A percentile compares a stretch with the other conserved stretches of the same genome.
Conservation (phyloP, 345 rosid species). For the Erodium maritimum region DNA sequence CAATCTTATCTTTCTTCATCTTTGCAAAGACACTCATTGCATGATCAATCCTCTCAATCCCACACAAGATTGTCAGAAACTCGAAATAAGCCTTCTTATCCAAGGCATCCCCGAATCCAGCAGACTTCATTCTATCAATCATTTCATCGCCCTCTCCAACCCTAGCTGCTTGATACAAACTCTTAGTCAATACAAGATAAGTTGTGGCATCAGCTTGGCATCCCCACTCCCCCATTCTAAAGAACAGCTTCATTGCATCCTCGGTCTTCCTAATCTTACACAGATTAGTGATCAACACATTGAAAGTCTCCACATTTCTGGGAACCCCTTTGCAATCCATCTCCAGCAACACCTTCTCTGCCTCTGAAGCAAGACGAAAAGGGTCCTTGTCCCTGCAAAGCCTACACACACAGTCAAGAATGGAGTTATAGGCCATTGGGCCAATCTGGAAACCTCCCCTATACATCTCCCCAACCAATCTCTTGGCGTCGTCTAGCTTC, state of each 20-base stretch:
- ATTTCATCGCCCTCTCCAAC: slow-evolving; percentile 86
- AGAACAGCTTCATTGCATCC: slow-evolving; percentile 67
- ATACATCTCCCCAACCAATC: slow-evolving; percentile 83
- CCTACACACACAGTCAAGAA: slow-evolving; percentile 81
- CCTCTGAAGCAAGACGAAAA: slow-evolving; percentile 48
- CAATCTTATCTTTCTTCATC: slow-evolving; percentile 68
- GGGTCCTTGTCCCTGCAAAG: slow-evolving; percentile 83
- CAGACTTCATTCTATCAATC: slow-evolving; percentile 84
- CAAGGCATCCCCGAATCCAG: slow-evolving; percentile 43
- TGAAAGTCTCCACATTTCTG: slow-evolving; percentile 71
- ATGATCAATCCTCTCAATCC: slow-evolving; percentile 94
- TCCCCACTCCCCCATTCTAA: slow-evolving; percentile 78
- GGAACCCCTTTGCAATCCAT: slow-evolving; percentile 89
- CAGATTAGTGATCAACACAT: slow-evolving; percentile 57
- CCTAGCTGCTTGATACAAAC: slow-evolving; percentile 85
- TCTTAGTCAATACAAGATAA: slow-evolving; percentile 49
- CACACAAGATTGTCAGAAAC: slow-evolving; percentile 68
- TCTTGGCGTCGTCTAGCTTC: slow-evolving; percentile 78
- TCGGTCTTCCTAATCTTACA: slow-evolving; percentile 76
- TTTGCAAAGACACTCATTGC: slow-evolving; percentile 67
- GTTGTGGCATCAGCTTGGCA: slow-evolving; percentile 59
- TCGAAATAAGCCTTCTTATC: slow-evolving; percentile 58
- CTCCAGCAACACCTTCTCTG: slow-evolving; percentile 65
- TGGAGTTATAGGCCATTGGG: slow-evolving; percentile 45
- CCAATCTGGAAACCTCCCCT: slow-evolving; percentile 95